phyloP scores from a whole-genome alignment of 108 stramenopile species.

The Skeletonema potamos region DNA sequence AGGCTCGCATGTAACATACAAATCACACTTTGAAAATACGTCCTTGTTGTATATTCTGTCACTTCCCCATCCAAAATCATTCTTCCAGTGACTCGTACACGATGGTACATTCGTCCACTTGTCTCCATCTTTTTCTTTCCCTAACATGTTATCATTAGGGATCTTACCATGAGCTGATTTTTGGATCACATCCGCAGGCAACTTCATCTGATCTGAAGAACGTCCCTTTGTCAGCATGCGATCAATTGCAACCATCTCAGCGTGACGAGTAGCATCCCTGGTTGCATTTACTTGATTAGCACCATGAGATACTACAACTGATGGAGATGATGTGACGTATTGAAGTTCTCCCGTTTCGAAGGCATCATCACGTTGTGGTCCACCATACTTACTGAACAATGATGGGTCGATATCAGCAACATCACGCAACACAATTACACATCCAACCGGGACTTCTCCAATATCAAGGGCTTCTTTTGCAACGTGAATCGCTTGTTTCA shows the following conservation, averaged over 20 bases:
- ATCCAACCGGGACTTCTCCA: slow-evolving; percentile 88
- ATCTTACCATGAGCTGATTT: slow-evolving; percentile 40
- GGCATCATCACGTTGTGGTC: background rate
- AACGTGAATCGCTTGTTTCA: slow-evolving; percentile 71
- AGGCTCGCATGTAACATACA: slow-evolving; percentile 89
- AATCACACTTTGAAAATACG: slow-evolving; percentile 52
- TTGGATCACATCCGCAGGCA: slow-evolving; percentile 46
- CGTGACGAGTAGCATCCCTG: slow-evolving; percentile 82
- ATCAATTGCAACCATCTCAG: slow-evolving; percentile 85
- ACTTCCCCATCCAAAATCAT: slow-evolving; percentile 53
- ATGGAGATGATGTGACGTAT: slow-evolving; percentile 11
- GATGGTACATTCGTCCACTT: slow-evolving; percentile 58
- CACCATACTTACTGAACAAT: background rate
- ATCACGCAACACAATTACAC: slow-evolving; percentile 70
- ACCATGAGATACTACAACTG: slow-evolving; percentile 81
- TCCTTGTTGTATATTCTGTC: slow-evolving; percentile 55
- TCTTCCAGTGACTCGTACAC: slow-evolving; percentile 54
- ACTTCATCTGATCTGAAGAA: slow-evolving; percentile 65
- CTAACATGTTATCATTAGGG: slow-evolving; percentile 18
- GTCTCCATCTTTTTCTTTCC: slow-evolving; percentile 40
- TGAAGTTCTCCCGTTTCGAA: slow-evolving; percentile 1
- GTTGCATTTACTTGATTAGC: slow-evolving; percentile 90
- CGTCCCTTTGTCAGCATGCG: slow-evolving; percentile 63
- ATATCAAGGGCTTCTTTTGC: slow-evolving; percentile 62
- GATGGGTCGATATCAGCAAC: slow-evolving; percentile 6